These are phyloP conservation scores for Herpotrichia juniperi DNA, from an alignment of 2,329 filamentous ascomycete species.

Conservation along the genomic window DNA sequence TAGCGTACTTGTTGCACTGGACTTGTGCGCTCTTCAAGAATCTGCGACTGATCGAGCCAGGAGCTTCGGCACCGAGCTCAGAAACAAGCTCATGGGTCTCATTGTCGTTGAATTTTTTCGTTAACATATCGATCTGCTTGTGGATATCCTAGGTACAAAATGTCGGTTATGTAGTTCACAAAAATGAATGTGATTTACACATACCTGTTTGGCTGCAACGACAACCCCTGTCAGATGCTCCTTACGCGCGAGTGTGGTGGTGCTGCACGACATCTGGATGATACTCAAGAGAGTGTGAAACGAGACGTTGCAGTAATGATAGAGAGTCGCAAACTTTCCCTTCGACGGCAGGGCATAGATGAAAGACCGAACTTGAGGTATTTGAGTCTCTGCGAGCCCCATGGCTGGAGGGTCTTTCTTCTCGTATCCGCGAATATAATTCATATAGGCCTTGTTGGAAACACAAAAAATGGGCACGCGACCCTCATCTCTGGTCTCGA, in stretches of 20 bases:
- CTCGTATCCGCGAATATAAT: constrained; percentile 16
- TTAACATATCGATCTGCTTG: not conserved
- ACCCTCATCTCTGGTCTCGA: constrained; percentile 13
- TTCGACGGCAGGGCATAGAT: constrained; percentile 18
- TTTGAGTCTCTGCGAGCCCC: constrained; percentile 16
- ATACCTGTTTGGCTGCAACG: too few species aligned
- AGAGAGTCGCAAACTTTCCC: constrained; percentile 11
- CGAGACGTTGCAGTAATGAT: constrained; percentile 9
- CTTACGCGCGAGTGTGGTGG: constrained; percentile 16
- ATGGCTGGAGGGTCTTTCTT: constrained; percentile 7
- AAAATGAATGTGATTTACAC: too few species aligned
- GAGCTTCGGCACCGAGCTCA: too few species aligned
- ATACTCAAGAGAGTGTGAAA: constrained; percentile 15
- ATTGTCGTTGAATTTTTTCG: not conserved
- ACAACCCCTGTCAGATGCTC: constrained; percentile 17
- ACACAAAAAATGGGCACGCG: constrained; percentile 23
- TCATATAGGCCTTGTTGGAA: constrained; percentile 24
- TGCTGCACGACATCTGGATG: constrained; percentile 25
- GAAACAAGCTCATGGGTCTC: too few species aligned
- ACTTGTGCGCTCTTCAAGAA: not conserved
- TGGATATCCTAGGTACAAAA: constrained; percentile 6
- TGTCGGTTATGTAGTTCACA: constrained; percentile 10
- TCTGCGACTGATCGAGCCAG: not conserved
- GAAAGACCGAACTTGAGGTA: constrained; percentile 17
- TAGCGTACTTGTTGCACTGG: not conserved